Evolutionary conservation across 2,329 filamentous ascomycete genomes (phyloP).

Genomic region (Aspergillus ochraceus): DNA sequence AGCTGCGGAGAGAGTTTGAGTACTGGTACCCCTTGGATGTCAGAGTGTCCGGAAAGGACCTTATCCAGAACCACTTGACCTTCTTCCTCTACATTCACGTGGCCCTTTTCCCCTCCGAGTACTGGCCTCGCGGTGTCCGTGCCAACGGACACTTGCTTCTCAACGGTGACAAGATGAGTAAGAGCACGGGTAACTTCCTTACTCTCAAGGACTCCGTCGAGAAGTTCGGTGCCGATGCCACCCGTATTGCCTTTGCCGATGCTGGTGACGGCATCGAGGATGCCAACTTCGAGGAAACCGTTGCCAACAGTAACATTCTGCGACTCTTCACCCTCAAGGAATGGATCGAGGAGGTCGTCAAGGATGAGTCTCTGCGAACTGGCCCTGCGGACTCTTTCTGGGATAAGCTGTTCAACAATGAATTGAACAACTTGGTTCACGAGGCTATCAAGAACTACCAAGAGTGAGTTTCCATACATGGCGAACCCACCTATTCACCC

Average conservation of each 20-base stretch:
- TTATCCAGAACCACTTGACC: slow-evolving; percentile 90
- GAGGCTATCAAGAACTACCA: slow-evolving; percentile 79
- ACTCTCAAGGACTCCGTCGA: slow-evolving; percentile 80
- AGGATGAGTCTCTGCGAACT: slow-evolving; percentile 73
- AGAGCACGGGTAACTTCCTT: slow-evolving; percentile 96
- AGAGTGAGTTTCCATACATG: slow-evolving; percentile 46
- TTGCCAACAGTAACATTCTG: slow-evolving; percentile 88
- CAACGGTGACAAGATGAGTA: slow-evolving; percentile 98
- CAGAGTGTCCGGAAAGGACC: slow-evolving; percentile 84
- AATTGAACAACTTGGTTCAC: slow-evolving; percentile 79
- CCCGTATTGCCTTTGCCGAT: slow-evolving; percentile 87
- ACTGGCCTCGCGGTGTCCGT: slow-evolving; percentile 84
- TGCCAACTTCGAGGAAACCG: slow-evolving; percentile 94
- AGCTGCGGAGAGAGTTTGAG: slow-evolving; percentile 87
- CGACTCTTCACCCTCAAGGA: slow-evolving; percentile 80
- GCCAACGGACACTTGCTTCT: slow-evolving; percentile 91
- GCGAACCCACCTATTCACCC: neutral
- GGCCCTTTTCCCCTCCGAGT: slow-evolving; percentile 81
- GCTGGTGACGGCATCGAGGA: slow-evolving; percentile 92
- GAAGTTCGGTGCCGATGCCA: slow-evolving; percentile 94
- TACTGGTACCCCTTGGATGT: slow-evolving; percentile 97
- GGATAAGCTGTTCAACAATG: slow-evolving; percentile 88
- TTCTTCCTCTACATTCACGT: slow-evolving; percentile 95
- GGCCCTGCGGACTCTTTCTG: slow-evolving; percentile 75
- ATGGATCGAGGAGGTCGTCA: slow-evolving; percentile 85